Evolutionary conservation across 371 early-diverging fungal genomes (phyloP).

Genomic region (Blakeslea trispora): DNA sequence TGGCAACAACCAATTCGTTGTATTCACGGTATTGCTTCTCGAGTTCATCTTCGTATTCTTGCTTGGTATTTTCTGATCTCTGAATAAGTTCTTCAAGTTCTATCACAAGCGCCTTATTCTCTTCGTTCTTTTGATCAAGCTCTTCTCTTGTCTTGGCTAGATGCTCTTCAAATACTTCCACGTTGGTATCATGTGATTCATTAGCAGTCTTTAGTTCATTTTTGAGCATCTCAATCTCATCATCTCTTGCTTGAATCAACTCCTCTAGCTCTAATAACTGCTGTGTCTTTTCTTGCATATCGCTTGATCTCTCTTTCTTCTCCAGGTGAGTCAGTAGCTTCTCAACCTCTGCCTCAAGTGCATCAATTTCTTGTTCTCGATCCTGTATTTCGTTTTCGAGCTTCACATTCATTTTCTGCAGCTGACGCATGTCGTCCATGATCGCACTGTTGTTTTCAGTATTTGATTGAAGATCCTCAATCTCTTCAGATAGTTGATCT

Average conservation of each 20-base stretch:
- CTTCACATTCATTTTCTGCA: constrained; percentile 20
- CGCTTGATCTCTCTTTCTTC: constrained; percentile 3
- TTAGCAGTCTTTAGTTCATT: constrained; percentile 15
- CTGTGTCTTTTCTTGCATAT: constrained; percentile 19
- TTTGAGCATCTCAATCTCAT: constrained; percentile 20
- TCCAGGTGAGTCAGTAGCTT: constrained; percentile 31
- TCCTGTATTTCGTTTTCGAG: constrained; percentile 28
- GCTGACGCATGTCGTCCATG: constrained; percentile 11
- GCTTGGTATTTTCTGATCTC: constrained; percentile 3
- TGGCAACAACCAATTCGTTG: constrained; percentile 22
- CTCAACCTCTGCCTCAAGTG: constrained; percentile 36
- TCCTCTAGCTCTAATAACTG: constrained; percentile 4
- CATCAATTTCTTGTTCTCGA: constrained; percentile 35
- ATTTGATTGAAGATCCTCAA: constrained; percentile 14
- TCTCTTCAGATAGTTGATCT: constrained; percentile 29
- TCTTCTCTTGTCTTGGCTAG: constrained; percentile 5
- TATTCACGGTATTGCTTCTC: constrained; percentile 32
- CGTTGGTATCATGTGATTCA: constrained; percentile 22
- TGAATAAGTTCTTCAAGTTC: constrained; percentile 17
- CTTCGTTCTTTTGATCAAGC: constrained; percentile 19
- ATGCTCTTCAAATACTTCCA: constrained; percentile 26
- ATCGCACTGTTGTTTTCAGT: constrained; percentile 10
- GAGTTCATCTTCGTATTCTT: constrained; percentile 24
- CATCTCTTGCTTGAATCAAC: constrained; percentile 13
- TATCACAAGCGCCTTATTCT: constrained; percentile 18